Evolutionary conservation across 345 rosid species (phyloP), one percentile per base, ranked within the genome.

Genomic region (Pugionium dolabratum): DNA sequence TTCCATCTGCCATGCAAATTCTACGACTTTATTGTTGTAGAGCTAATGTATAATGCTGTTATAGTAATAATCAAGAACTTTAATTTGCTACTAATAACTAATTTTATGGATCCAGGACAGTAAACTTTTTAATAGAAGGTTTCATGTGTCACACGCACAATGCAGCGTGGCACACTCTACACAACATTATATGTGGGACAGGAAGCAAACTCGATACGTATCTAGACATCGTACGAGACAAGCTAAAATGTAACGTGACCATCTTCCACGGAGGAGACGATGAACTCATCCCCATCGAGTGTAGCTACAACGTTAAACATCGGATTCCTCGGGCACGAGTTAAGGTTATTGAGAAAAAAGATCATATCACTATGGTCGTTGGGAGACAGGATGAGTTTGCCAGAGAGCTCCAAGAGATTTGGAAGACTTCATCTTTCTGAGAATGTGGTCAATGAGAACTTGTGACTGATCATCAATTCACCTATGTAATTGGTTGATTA

Each of bases 101-200:
- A 26, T 47, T 40, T 51, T 64, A 37, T 55, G 26, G 4, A 33
- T 57, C 2, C 82, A 95, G 98, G 86, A 73, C 87, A 5, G 82
- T 83, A 71, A 85, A 96, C 31, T 95, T 76, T 75, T 74, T 95
- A 80, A 60, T 91, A 8, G 99, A 91, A 75, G 99, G 97, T 7
- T 95, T 91, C 71, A 86, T 81, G 69, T 86, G 96, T 82, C 99
- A 95, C 84, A 89, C 97, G 18, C 95, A 87, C 54, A 89, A 85
- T 9, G 93, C 97, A 2, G 95, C 97, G 2, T 91, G 99, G 99
- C 97, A 95, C 64, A 89, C 99, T 0, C 81, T 95, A 33, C 99
- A 95, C 90, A 95, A 95, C 82, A 82, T 95, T 37, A 86, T 95
- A 9, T 95, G 86, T 61, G 99, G 99, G 42, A 78, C 85, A 9